A percentile compares a stretch with the other conserved stretches of the same genome.
Evolutionary conservation across 768 basidiomycete species (phyloP).

Genomic region (Hygrophorus pudorinus): DNA sequence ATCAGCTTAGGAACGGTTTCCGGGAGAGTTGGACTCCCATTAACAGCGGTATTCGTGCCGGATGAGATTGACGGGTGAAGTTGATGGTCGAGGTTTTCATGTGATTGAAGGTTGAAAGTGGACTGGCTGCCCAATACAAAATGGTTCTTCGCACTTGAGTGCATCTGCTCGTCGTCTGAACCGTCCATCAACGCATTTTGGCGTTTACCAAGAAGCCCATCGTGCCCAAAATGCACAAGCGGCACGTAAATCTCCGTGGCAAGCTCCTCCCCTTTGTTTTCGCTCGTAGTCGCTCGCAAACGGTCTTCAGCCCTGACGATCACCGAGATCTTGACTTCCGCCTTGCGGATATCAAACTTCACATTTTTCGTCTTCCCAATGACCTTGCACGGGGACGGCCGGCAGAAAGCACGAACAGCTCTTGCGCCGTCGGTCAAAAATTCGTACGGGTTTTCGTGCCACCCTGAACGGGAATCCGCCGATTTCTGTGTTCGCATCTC

Average conservation of each 20-base stretch:
- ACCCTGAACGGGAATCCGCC: slow-evolving; percentile 17
- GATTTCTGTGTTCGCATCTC: slow-evolving; percentile 9
- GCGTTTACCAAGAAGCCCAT: slow-evolving; percentile 17
- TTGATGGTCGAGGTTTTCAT: slow-evolving; percentile 1
- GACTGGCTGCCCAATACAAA: no score
- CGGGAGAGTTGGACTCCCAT: background rate
- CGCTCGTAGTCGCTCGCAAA: slow-evolving; percentile 17
- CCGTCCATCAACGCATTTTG: background rate
- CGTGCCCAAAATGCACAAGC: slow-evolving; percentile 74
- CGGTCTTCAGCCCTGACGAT: slow-evolving; percentile 50
- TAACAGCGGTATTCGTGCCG: background rate
- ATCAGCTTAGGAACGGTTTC: no score
- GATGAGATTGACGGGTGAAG: background rate
- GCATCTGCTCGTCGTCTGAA: background rate
- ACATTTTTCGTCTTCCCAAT: slow-evolving; percentile 61
- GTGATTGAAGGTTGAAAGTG: background rate
- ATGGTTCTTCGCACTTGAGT: background rate
- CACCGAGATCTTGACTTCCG: slow-evolving; percentile 61
- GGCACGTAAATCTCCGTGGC: slow-evolving; percentile 92
- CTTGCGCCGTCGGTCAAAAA: slow-evolving; percentile 83
- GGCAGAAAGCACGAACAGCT: slow-evolving; percentile 72
- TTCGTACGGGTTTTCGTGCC: slow-evolving; percentile 44
- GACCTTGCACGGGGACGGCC: slow-evolving; percentile 72
- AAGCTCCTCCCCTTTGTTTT: slow-evolving; percentile 26
- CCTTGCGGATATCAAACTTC: slow-evolving; percentile 66